phyloP scores from a whole-genome alignment of 106 monocot genomes.

The Dendrobium huoshanense region DNA sequence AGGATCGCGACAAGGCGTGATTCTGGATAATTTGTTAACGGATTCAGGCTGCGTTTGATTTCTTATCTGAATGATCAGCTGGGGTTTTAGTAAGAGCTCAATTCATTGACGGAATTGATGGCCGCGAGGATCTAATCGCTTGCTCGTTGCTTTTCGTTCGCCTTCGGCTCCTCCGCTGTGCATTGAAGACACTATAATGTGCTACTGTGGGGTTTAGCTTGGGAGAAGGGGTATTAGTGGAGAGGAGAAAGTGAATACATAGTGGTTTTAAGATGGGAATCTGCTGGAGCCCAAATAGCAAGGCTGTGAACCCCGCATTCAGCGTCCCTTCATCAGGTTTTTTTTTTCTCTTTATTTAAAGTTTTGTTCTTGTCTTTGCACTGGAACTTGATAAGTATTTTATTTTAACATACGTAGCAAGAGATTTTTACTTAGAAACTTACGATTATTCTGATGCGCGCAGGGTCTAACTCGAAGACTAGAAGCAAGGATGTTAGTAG shows the following conservation, averaged over 20 bases:
- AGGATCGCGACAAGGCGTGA: not conserved
- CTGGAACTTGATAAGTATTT: not conserved
- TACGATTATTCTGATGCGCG: not conserved
- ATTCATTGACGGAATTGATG: not conserved
- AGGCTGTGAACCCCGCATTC: slow-evolving; percentile 13
- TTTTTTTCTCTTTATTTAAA: not conserved
- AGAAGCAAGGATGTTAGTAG: slow-evolving; percentile 20
- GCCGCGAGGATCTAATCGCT: not conserved
- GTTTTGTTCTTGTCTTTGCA: not conserved
- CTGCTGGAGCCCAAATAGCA: slow-evolving; percentile 19
- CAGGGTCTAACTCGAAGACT: slow-evolving; percentile 36
- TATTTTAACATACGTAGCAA: not conserved
- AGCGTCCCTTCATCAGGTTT: slow-evolving; percentile 13
- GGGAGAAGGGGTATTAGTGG: not conserved
- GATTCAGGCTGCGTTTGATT: not conserved
- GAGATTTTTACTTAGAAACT: not conserved
- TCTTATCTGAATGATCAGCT: not conserved
- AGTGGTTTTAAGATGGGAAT: slow-evolving; percentile 10
- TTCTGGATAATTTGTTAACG: not conserved
- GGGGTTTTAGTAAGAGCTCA: not conserved
- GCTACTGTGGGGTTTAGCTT: not conserved
- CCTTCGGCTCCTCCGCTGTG: not conserved
- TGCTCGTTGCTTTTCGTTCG: not conserved
- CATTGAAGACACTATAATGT: not conserved
- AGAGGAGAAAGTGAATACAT: not conserved